Base-by-base conservation (phyloP, 345 rosid species). In the Triadica sebifera region DNA sequence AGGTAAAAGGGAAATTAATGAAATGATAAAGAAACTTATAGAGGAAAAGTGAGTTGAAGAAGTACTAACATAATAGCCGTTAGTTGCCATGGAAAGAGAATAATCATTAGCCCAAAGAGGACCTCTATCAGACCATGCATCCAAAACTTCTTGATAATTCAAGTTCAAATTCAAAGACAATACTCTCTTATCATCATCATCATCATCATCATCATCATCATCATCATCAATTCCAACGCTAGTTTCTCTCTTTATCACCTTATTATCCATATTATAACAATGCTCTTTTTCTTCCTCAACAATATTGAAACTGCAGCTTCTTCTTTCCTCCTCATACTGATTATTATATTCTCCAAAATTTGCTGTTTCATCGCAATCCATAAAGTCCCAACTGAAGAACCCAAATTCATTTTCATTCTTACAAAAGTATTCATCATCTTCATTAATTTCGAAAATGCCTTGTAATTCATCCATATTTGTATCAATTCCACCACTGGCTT, bases 111-210 rank as follows among this genome's bases (percentile, higher is more conserved):
- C 81, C 88, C 77, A 82, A 7, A 84, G 79, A 12, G 87, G 74
- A 3, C 83, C 79, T 25, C 85, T 84, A 73, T 89, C 89, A 41
- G 84, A 87, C 93, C 94, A 89, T 24, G 93, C 92, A 75, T 86
- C 88, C 78, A 92, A 74, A 12, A 87, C 91, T 49, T 88, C 84
- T 81, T 90, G 88, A 84, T 92, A 89, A 80, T 92, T 90, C 82
- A 90, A 77, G 67, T 88, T 91, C 85, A 90, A 75, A 69, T 86
- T 86, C 84, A 88, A 77, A 71, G 80, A 78, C 39, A 75, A 51
- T 12, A 12, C 74, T 53, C 60, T 81, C n/a, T 76, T 79, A 8
- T 83, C 81, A 34, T 78, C 51, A 73, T 76, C 80, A 13, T 78
- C 69, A 71, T 79, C 87, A 13, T 81, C 82, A 15, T 72, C 81